Evolutionary conservation across 257 asterid species (phyloP), one percentile per base, ranked within the genome.

Genomic region (Solanum tacnaense): DNA sequence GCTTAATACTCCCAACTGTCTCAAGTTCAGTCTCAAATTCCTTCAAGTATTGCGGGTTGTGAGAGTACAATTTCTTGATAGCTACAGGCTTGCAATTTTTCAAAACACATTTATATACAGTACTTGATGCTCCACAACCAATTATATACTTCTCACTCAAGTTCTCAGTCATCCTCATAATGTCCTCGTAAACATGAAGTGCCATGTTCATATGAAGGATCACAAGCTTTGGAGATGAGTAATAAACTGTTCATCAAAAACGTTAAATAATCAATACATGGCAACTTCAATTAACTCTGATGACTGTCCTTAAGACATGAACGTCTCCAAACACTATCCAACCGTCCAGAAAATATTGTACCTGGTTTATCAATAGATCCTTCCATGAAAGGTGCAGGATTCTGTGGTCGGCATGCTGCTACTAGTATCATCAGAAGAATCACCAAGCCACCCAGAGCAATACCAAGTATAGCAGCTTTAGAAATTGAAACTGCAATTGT

Each of bases 181-280:
- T 95, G 91, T 97, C 99, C 58, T 97, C 99, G 9, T 94, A 97
- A 46, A 97, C 96, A 58, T 97, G 98, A 83, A 97, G 98, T 31
- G 99, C 98, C 98, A 96, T 94, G 88, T 97, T 97, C 98, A 97
- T 95, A 95, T 97, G 94, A 84, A 97, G 98, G 90, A 95, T 94
- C 25, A 95, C 98, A 39, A 97, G 99, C 93, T 95, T 97, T 1
- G 99, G 98, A 84, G 94, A 85, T 27, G 97, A 92, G 92, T 93
- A 97, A 67, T 79, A 89, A 25, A 94, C 99, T 95, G 95, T 9
- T 35, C 11, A 83, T 38, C 3, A 36, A 85, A 85, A 32, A 27
- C 32, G 32, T 21, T 12, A 76, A 39, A 27, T 29, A 67, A 82
- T 67, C 79, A 85, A 25, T 32, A 20, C 23, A 32, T 0, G 23